A percentile compares a stretch with the other conserved stretches of the same genome.
Conservation (phyloP, 345 rosid species). For the Populus tremula region DNA sequence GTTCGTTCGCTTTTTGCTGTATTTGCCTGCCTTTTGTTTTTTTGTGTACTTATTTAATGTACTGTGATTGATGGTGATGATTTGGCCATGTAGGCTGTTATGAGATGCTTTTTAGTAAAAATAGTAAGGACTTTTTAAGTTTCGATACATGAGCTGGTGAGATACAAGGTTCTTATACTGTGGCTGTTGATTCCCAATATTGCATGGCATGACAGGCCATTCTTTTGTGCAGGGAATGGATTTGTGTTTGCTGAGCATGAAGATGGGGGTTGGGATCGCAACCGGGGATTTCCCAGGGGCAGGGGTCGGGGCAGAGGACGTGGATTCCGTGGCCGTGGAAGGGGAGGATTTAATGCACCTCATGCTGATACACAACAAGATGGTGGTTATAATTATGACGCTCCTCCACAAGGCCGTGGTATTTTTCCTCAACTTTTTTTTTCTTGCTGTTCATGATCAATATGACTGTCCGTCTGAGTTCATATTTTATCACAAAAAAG, state of each 20-base stretch:
- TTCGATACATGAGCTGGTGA: neutral
- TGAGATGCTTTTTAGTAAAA: neutral
- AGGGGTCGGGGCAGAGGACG: constrained; percentile 91
- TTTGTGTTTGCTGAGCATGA: constrained; percentile 60
- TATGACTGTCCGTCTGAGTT: neutral
- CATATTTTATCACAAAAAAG: neutral
- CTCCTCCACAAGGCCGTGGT: constrained; percentile 27
- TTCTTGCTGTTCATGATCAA: neutral
- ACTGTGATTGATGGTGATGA: neutral
- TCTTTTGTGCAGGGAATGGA: constrained; percentile 58
- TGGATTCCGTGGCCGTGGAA: constrained; percentile 68
- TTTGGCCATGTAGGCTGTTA: neutral
- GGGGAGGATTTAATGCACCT: constrained; percentile 83
- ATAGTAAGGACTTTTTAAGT: neutral
- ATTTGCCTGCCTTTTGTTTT: neutral
- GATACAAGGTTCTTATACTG: neutral
- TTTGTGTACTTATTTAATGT: neutral
- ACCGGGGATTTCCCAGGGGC: constrained; percentile 64
- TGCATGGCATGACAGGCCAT: neutral
- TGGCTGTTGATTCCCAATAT: neutral
- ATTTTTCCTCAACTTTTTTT: neutral
- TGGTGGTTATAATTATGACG: constrained; percentile 62
- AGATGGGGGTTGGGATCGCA: constrained; percentile 73
- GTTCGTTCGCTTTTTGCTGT: neutral
- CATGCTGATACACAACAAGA: constrained; percentile 60